Base-by-base conservation (phyloP, 129 eudicot species). In the Pulicaria dysenterica region DNA sequence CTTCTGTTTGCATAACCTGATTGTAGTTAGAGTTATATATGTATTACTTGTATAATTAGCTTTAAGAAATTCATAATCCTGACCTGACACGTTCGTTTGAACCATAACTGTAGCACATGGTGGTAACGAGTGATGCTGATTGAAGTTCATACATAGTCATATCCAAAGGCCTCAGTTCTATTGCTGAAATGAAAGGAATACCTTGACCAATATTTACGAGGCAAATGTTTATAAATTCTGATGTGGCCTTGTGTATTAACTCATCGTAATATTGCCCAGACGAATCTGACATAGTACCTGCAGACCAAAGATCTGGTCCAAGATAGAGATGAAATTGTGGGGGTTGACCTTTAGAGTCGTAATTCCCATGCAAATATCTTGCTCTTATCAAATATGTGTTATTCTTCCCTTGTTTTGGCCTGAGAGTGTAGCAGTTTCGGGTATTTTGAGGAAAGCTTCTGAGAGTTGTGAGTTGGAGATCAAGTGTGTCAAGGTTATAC, bases 391-490 rank as follows among this genome's bases (percentile, higher is more conserved):
- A 19, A 44, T 51, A 82, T 49, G 42, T 61, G 7, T 24, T 61
- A 11, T 70, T 77, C 66, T 82, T 82, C 34, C 82, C 84, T 5
- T 38, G 38, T 8, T 57, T 3, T 12, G 90, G 76, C 17, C 13
- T 72, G 8, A 85, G 72, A 49, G 76, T 79, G 75, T 85, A 85
- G 45, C 90, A 85, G 64, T 79, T 79, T 47, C 81, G 64, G 13
- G 17, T 63, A 8, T 84, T 82, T 19, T 68, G 6, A 14, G 84
- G 82, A 68, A 85, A 85, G 71, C 84, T 81, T 82, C 86, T 79
- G 5, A 81, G 16, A 34, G 45, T 64, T 1, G 55, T 77, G 9
- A 12, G 36, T 2, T 60, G 58, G 19, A 54, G 14, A 7, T 16
- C 4, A 54, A 64, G 67, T 11, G 11, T 57, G 2, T 3, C 71